phyloP scores from a whole-genome alignment of 208 protist genomes.

The Trypanosoma mega region DNA sequence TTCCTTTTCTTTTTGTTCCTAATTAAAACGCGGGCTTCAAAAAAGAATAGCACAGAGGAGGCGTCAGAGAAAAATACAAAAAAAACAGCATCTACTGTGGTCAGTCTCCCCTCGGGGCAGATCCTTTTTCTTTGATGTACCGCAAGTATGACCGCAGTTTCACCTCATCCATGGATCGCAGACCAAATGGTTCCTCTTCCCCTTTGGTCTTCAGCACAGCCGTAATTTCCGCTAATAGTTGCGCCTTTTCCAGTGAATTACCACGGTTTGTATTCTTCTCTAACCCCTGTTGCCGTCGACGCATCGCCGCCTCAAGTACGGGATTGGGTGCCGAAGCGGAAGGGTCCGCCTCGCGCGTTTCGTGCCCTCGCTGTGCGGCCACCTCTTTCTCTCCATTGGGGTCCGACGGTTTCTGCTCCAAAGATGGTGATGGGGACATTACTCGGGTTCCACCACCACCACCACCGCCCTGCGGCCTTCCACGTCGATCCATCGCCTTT shows the following conservation, averaged over 20 bases:
- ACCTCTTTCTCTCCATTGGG: neutral
- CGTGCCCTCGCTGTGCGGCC: neutral
- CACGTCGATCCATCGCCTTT: conserved; percentile 31
- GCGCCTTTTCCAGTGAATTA: conserved; percentile 47
- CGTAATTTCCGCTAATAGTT: conserved; percentile 63
- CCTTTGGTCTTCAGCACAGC: conserved; percentile 33
- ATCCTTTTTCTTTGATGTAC: conserved; percentile 64
- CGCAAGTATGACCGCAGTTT: conserved; percentile 65
- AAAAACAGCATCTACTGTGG: neutral
- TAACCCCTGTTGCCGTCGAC: conserved; percentile 53
- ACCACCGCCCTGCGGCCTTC: conserved; percentile 3
- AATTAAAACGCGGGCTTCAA: too few relatives aligned
- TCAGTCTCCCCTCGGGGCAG: too few relatives aligned
- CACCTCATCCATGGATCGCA: conserved; percentile 55
- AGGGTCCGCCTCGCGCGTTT: too few relatives aligned
- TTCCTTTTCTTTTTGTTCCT: too few relatives aligned
- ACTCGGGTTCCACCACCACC: too few relatives aligned
- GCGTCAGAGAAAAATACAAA: conserved; percentile 18
- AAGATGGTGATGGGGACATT: too few relatives aligned
- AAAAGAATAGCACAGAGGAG: too few relatives aligned
- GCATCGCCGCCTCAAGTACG: conserved; percentile 70
- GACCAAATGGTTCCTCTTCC: conserved; percentile 72
- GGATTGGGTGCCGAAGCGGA: too few relatives aligned
- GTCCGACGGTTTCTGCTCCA: neutral
- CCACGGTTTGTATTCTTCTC: conserved; percentile 1